Conservation (phyloP, 306 rosid genomes). For the Prunus mongolica region DNA sequence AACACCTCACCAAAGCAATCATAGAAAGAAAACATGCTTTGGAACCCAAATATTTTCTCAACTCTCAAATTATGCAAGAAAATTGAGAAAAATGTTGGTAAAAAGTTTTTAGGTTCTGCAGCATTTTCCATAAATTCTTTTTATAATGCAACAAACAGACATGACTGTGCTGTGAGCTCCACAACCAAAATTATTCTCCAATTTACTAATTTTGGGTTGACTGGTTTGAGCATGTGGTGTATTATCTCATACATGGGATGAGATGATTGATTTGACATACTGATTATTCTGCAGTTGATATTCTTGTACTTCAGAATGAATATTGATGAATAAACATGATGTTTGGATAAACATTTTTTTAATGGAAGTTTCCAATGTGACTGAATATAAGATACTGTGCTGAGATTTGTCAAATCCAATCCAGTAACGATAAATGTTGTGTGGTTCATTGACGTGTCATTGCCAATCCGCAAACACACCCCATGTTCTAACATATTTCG, state of each 20-base stretch:
- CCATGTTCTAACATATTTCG: not conserved
- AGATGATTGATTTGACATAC: not conserved
- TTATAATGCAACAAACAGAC: too few relatives aligned
- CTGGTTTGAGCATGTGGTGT: not conserved
- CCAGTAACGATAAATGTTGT: not conserved
- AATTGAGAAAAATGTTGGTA: not conserved
- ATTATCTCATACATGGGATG: not conserved
- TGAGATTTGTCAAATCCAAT: not conserved
- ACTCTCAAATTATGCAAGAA: not conserved
- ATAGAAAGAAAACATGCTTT: conserved; percentile 16
- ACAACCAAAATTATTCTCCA: not conserved
- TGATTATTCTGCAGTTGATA: not conserved
- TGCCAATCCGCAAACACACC: not conserved
- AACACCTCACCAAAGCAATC: conserved; percentile 37
- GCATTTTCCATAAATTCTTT: not conserved
- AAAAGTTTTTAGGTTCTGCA: not conserved
- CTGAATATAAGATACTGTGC: too few relatives aligned
- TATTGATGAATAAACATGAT: not conserved
- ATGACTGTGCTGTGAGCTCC: not conserved
- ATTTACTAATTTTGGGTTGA: not conserved
- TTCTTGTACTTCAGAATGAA: not conserved
- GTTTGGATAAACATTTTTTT: not conserved
- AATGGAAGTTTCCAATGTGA: too few relatives aligned
- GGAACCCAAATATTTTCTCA: not conserved
- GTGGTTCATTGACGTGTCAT: not conserved